Conservation (phyloP, 2,329 filamentous ascomycete genomes). For the Talaromyces sp. region DNA sequence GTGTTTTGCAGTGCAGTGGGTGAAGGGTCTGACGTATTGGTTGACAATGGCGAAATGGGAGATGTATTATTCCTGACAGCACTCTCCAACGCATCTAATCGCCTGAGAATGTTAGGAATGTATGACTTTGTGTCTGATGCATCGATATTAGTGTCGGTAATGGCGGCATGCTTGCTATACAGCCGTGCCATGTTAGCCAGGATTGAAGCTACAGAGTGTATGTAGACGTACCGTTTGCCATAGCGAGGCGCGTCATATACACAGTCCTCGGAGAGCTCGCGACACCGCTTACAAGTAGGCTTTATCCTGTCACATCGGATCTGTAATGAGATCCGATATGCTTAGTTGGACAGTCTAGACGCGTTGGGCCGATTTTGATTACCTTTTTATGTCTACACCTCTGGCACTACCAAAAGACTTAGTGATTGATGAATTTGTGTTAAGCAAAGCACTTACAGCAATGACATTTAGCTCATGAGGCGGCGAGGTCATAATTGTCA, state of each 20-base stretch:
- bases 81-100: slow-evolving; percentile 3
- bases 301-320: not conserved
- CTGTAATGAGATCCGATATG: not conserved
- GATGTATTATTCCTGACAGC: not conserved
- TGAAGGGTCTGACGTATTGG: not conserved
- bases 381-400: not conserved
- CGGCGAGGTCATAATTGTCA: not conserved
- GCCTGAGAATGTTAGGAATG: not conserved
- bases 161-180: not conserved
- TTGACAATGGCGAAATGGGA: not conserved
- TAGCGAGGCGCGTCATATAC: not conserved
- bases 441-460: not conserved
- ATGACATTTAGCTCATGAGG: not conserved
- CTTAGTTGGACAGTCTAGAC: not conserved
- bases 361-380: no score
- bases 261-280: not conserved
- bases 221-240: not conserved
- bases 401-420: not conserved
- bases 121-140: not conserved
- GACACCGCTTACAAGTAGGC: not conserved
- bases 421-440: not conserved
- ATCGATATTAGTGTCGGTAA: not conserved
- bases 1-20: not conserved
- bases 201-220: no score
- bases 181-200: not conserved